Conservation (phyloP, 179 eudicot species). For the Beta lomatogona region DNA sequence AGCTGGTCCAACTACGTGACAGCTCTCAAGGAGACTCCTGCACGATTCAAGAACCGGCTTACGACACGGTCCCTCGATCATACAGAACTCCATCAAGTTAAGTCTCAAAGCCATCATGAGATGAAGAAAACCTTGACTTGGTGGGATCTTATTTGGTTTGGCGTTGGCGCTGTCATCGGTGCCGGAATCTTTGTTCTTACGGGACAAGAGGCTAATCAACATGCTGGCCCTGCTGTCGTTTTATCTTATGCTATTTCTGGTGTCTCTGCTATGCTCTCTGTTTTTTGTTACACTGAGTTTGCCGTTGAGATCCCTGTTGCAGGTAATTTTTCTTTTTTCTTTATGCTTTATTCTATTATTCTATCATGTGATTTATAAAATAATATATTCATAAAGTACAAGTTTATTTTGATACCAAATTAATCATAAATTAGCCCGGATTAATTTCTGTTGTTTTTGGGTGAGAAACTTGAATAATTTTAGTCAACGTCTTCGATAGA, state of each 20-base stretch:
- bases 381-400: no score
- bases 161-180: slow-evolving; percentile 47
- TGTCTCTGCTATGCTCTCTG: slow-evolving; percentile 42
- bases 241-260: slow-evolving; percentile 42
- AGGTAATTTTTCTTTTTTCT: slow-evolving; percentile 5
- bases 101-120: slow-evolving; percentile 30
- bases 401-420: no score
- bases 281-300: slow-evolving; percentile 47
- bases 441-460: no score
- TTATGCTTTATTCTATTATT: background rate
- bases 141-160: slow-evolving; percentile 52
- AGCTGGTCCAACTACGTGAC: slow-evolving; percentile 33
- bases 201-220: slow-evolving; percentile 36
- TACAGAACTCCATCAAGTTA: slow-evolving; percentile 29
- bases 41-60: slow-evolving; percentile 35
- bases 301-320: slow-evolving; percentile 41
- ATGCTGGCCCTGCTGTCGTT: slow-evolving; percentile 48
- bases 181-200: slow-evolving; percentile 52
- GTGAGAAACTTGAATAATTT: background rate
- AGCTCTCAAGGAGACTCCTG: slow-evolving; percentile 28
- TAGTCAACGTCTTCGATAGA: background rate
- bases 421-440: no score
- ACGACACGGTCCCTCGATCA: slow-evolving; percentile 36
- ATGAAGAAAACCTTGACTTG: slow-evolving; percentile 41
- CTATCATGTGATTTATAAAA: background rate